A percentile compares a stretch with the other conserved stretches of the same genome.
Evolutionary conservation across 202 grass and related monocot species (phyloP).

Genomic region (Schoenoplectus triqueter): DNA sequence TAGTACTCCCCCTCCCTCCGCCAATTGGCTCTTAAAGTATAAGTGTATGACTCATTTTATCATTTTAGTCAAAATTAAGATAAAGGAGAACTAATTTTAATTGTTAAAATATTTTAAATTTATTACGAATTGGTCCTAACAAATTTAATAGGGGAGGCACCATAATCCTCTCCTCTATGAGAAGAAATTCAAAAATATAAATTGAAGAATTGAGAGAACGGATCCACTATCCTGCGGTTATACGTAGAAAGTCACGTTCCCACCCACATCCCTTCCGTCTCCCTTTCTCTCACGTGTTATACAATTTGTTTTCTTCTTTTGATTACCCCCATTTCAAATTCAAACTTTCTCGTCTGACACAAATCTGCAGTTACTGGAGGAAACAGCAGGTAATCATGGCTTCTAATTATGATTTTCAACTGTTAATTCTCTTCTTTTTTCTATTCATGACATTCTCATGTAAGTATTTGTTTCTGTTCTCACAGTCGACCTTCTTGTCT

Average conservation of each 20-base stretch:
- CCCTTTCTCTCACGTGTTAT: neutral
- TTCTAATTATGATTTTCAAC: constrained; percentile 9
- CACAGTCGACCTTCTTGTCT: no score
- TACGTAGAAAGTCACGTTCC: constrained; percentile 38
- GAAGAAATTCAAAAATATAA: neutral
- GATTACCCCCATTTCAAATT: constrained; percentile 20
- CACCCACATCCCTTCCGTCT: constrained; percentile 34
- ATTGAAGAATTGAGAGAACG: neutral
- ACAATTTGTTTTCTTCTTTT: neutral
- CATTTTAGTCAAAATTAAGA: neutral
- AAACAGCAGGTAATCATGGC: neutral
- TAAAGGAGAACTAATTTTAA: neutral
- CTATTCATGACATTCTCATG: constrained; percentile 11
- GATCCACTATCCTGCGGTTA: neutral
- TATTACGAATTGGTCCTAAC: neutral
- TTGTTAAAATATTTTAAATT: neutral
- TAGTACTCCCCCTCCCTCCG: no score
- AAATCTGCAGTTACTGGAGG: neutral
- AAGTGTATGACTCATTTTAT: no score
- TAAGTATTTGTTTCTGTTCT: neutral
- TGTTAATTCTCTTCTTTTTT: constrained; percentile 14
- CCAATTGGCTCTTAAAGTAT: no score
- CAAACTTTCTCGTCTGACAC: neutral
- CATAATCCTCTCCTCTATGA: neutral
- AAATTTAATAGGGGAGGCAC: neutral